A percentile compares a stretch with the other conserved stretches of the same genome.
phyloP scores from a whole-genome alignment of 2,329 filamentous ascomycete species.

The Penicillium sp. region DNA sequence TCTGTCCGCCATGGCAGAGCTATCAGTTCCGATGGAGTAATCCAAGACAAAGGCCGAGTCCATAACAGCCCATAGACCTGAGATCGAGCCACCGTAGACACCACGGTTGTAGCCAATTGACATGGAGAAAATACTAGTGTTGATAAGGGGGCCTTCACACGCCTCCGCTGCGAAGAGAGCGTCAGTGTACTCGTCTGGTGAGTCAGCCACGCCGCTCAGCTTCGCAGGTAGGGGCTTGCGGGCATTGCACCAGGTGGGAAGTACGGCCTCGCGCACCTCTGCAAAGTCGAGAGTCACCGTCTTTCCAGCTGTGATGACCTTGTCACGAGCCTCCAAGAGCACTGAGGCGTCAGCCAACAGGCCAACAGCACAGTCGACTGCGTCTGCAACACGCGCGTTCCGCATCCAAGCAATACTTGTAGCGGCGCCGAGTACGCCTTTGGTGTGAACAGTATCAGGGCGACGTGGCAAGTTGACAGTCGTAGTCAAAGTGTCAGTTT shows the following conservation, averaged over 20 bases:
- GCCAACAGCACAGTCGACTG: slow-evolving; percentile 12
- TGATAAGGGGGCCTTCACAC: slow-evolving; percentile 11
- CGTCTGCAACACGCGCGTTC: slow-evolving; percentile 12
- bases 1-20: slow-evolving; percentile 6
- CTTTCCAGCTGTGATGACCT: background rate
- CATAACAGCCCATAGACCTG: slow-evolving; percentile 13
- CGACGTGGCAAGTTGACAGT: slow-evolving; percentile 12
- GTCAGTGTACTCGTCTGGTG: slow-evolving; percentile 1
- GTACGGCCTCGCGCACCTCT: slow-evolving; percentile 3
- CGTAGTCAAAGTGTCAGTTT: slow-evolving; percentile 9
- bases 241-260: slow-evolving; percentile 5
- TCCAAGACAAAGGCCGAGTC: slow-evolving; percentile 12
- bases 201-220: slow-evolving; percentile 13
- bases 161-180: slow-evolving; percentile 2
- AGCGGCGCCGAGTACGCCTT: slow-evolving; percentile 4
- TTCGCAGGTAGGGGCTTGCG: slow-evolving; percentile 12
- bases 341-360: slow-evolving; percentile 5
- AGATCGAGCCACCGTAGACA: slow-evolving; percentile 12
- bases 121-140: slow-evolving; percentile 12
- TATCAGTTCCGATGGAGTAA: slow-evolving; percentile 10
- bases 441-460: slow-evolving; percentile 3
- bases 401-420: slow-evolving; percentile 12
- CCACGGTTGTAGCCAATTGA: slow-evolving; percentile 11
- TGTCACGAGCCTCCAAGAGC: slow-evolving; percentile 12
- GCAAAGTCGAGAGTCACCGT: slow-evolving; percentile 4